A percentile compares a stretch with the other conserved stretches of the same genome.
Evolutionary conservation across 495 filamentous ascomycete genomes (phyloP).

Genomic region (Mycothermus thermophilus): DNA sequence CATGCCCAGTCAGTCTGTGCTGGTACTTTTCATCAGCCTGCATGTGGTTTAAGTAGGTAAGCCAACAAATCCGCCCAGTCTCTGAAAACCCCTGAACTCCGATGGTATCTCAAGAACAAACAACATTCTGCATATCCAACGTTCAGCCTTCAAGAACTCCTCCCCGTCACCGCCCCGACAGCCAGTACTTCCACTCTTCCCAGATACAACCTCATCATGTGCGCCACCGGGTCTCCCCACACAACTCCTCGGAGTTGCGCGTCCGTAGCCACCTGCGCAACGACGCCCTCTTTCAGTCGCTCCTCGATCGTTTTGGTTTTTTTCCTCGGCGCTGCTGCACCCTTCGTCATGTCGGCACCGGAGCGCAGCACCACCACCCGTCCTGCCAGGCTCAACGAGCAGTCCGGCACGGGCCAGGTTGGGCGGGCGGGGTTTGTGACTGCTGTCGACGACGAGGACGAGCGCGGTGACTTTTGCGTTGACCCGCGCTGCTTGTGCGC

Average conservation of each 20-base stretch:
- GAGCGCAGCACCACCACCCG: constrained; percentile 49
- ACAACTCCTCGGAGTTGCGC: constrained; percentile 48
- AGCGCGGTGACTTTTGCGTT: constrained; percentile 11
- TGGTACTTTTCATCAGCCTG: no score
- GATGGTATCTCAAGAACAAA: neutral
- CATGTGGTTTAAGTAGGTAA: no score
- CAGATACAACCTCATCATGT: constrained; percentile 64
- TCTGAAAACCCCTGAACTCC: no score
- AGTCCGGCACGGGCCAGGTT: constrained; percentile 48
- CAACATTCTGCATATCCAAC: neutral
- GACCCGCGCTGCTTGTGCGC: neutral
- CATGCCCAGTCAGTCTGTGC: no score
- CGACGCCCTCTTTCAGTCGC: constrained; percentile 35
- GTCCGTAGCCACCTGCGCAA: constrained; percentile 51
- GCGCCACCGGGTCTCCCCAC: constrained; percentile 68
- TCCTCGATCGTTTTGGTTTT: constrained; percentile 28
- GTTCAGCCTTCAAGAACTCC: constrained; percentile 15
- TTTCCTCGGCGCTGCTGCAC: constrained; percentile 16
- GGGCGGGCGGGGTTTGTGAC: constrained; percentile 15
- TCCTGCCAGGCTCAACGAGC: constrained; percentile 51
- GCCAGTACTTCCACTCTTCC: constrained; percentile 53
- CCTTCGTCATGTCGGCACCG: constrained; percentile 20
- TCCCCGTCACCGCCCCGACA: constrained; percentile 50
- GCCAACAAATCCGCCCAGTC: no score
- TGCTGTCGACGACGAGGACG: neutral